A percentile compares a stretch with the other conserved stretches of the same genome.
Conservation (phyloP, 2,329 filamentous ascomycete species). For the Parafenestella ontariensis region DNA sequence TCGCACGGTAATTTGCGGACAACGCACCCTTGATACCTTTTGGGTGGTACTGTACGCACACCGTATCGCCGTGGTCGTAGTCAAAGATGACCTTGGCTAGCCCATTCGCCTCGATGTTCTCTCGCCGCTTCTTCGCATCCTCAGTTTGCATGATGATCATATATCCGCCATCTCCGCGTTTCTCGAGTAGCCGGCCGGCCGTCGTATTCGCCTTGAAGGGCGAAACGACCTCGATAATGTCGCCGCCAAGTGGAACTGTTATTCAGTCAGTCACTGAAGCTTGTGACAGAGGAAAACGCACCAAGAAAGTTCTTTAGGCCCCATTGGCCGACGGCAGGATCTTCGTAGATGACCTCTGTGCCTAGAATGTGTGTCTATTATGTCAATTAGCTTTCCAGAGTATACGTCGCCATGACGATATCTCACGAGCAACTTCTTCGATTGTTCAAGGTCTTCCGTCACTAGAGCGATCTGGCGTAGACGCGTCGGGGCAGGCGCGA, state of each 20-base stretch:
- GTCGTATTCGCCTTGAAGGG: constrained; percentile 50
- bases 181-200: constrained; percentile 51
- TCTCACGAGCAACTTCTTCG: constrained; percentile 36
- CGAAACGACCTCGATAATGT: constrained; percentile 54
- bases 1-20: neutral
- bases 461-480: constrained; percentile 48
- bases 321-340: constrained; percentile 48
- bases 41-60: constrained; percentile 55
- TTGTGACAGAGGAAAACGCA: constrained; percentile 13
- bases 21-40: constrained; percentile 49
- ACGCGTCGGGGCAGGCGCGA: constrained; percentile 34
- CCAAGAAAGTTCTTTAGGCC: constrained; percentile 52
- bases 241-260: constrained; percentile 52
- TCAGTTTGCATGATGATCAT: constrained; percentile 59
- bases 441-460: constrained; percentile 34
- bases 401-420: too few relatives aligned
- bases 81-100: constrained; percentile 50
- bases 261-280: neutral
- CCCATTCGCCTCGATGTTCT: constrained; percentile 46
- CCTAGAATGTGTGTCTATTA: constrained; percentile 46
- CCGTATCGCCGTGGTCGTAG: constrained; percentile 42
- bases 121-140: constrained; percentile 47
- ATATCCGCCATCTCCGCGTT: constrained; percentile 55
- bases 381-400: constrained; percentile 2
- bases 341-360: constrained; percentile 51